These are phyloP conservation scores for Trichoderma atroviride DNA, from an alignment of 2,329 filamentous ascomycete genomes.

Conservation along the genomic window DNA sequence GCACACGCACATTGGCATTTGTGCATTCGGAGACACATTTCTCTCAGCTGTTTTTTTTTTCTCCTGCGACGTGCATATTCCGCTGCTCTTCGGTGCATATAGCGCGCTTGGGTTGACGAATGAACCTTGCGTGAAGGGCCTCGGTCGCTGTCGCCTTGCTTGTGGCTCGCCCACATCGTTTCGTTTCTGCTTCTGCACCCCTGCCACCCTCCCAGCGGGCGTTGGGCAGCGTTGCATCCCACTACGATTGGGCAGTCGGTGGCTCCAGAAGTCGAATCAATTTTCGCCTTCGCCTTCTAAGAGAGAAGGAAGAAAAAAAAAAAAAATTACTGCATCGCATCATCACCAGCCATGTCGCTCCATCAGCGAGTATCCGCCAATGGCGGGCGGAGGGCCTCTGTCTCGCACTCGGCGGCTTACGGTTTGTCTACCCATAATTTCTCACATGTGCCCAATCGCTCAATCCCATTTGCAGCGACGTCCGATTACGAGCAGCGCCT, in stretches of 20 bases:
- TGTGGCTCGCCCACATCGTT: conserved; percentile 19
- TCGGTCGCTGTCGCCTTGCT: conserved; percentile 18
- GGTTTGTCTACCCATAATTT: conserved; percentile 23
- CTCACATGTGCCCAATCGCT: conserved; percentile 29
- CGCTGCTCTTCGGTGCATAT: conserved; percentile 18
- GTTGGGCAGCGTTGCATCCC: conserved; percentile 27
- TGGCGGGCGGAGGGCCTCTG: conserved; percentile 30
- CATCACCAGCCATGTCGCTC: conserved; percentile 27
- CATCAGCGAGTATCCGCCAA: conserved; percentile 30
- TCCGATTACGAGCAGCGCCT: conserved; percentile 29
- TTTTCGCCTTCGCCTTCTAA: not conserved
- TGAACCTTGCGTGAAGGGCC: conserved; percentile 24
- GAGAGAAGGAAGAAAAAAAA: not conserved
- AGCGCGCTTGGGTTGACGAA: conserved; percentile 26
- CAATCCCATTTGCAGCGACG: conserved; percentile 10
- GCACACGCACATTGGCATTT: conserved; percentile 19
- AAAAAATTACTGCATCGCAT: conserved; percentile 14
- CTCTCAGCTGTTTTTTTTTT: conserved; percentile 3
- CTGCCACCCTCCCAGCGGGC: conserved; percentile 11
- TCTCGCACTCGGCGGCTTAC: conserved; percentile 30
- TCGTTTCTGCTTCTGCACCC: conserved; percentile 1
- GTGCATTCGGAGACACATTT: conserved; percentile 14
- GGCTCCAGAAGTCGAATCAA: conserved; percentile 21
- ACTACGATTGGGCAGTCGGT: conserved; percentile 22
- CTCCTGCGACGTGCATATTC: conserved; percentile 9